Evolutionary conservation across 139 green algal species (phyloP).

Genomic region (Choricystis sp.): DNA sequence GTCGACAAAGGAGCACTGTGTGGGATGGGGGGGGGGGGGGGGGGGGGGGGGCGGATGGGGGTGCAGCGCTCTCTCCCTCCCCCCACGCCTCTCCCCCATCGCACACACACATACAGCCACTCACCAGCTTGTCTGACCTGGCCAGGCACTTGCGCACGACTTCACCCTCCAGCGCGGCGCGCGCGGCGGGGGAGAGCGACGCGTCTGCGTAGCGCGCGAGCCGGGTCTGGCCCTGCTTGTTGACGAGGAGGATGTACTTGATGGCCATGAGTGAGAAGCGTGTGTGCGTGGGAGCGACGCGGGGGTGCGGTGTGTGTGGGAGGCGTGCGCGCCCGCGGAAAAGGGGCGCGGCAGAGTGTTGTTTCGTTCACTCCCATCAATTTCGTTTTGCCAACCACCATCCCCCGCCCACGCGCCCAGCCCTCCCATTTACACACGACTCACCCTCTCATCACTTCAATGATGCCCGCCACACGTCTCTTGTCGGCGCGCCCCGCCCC

Average conservation of each 20-base stretch:
- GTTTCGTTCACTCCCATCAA: background rate
- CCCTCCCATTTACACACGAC: too few species aligned
- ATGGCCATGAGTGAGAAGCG: constrained; percentile 22
- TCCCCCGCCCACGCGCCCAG: background rate
- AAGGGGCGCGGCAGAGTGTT: background rate
- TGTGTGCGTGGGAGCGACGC: background rate
- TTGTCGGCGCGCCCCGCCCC: too few species aligned
- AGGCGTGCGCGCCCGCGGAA: background rate
- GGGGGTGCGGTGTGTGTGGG: background rate
- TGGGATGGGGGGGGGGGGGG: background rate
- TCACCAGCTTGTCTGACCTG: constrained; percentile 76
- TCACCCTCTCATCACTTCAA: background rate
- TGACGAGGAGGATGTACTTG: constrained; percentile 93
- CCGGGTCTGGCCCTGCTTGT: constrained; percentile 97
- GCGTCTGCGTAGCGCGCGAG: constrained; percentile 89
- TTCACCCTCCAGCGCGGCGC: constrained; percentile 71
- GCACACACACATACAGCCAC: background rate
- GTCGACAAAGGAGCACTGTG: constrained; percentile 91
- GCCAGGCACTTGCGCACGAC: constrained; percentile 91
- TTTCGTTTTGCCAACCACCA: background rate
- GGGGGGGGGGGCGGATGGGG: background rate
- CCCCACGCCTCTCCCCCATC: background rate
- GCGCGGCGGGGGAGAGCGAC: constrained; percentile 54
- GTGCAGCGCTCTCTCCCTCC: background rate
- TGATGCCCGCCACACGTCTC: background rate